A percentile compares a stretch with the other conserved stretches of the same genome.
Conservation (phyloP, 1,284 basidiomycete species). For the Coniophora puteana region DNA sequence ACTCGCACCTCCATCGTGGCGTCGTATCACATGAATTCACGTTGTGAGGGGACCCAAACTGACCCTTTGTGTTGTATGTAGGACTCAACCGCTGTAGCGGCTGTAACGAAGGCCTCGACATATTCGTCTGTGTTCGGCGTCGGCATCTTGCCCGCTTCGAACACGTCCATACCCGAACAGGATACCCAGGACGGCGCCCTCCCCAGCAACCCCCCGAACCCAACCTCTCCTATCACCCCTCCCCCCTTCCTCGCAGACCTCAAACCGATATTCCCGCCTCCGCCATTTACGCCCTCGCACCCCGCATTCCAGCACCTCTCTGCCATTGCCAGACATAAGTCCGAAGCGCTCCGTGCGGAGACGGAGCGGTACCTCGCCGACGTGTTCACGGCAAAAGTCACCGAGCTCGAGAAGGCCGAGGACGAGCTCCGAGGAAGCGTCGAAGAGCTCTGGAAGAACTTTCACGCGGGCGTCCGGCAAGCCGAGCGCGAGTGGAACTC, state of each 20-base stretch:
- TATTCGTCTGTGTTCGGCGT: constrained; percentile 54
- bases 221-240: constrained; percentile 31
- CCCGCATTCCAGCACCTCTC: constrained; percentile 65
- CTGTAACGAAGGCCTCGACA: constrained; percentile 40
- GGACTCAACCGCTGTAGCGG: constrained; percentile 43
- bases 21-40: constrained; percentile 5
- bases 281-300: constrained; percentile 74
- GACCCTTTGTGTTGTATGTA: constrained; percentile 32
- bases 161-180: constrained; percentile 13
- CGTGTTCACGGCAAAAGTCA: constrained; percentile 52
- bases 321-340: constrained; percentile 51
- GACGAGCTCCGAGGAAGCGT: constrained; percentile 52
- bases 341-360: constrained; percentile 47
- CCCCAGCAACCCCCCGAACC: constrained; percentile 25
- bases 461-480: constrained; percentile 46
- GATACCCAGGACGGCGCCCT: constrained; percentile 12
- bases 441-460: constrained; percentile 60
- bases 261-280: constrained; percentile 62
- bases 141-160: constrained; percentile 38
- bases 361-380: constrained; percentile 58
- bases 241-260: constrained; percentile 42
- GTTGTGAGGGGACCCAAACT: too few species aligned
- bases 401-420: constrained; percentile 56
- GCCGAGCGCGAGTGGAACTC: constrained; percentile 37
- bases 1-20: background rate